Evolutionary conservation across 2,329 filamentous ascomycete genomes (phyloP).

Genomic region (Fusarium denticulatum): DNA sequence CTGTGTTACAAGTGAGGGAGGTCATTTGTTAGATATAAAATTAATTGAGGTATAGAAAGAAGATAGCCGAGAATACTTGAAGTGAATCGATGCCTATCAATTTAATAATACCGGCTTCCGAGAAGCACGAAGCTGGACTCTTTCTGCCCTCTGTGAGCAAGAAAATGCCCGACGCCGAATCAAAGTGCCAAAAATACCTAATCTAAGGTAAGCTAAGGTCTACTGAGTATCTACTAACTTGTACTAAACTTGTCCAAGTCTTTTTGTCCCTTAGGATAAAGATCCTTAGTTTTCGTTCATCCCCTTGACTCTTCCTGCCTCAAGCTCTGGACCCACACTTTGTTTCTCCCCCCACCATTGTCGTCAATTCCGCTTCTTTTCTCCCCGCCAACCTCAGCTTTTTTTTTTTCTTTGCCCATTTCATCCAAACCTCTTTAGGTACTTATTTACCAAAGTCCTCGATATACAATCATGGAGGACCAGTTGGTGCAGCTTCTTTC

Average conservation of each 20-base stretch:
- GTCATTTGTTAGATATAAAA: background rate
- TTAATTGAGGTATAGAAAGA: too few species aligned
- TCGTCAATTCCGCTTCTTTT: constrained; percentile 35
- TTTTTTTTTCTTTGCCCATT: constrained; percentile 16
- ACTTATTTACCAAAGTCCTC: constrained; percentile 16
- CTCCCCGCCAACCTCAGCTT: constrained; percentile 39
- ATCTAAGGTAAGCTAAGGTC: background rate
- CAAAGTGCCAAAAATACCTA: background rate
- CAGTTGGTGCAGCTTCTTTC: constrained; percentile 88
- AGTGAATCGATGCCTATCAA: too few species aligned
- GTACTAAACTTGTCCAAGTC: background rate
- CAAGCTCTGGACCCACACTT: constrained; percentile 31
- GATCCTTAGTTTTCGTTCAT: background rate
- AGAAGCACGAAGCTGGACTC: background rate
- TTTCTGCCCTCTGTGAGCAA: background rate
- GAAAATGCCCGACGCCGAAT: background rate
- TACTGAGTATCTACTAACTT: background rate
- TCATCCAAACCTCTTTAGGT: constrained; percentile 6
- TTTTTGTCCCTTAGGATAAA: background rate
- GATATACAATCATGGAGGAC: constrained; percentile 76
- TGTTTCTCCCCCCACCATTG: constrained; percentile 36
- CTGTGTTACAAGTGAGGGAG: background rate
- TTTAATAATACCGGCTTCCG: background rate
- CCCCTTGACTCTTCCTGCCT: background rate
- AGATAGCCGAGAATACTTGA: too few species aligned